These are phyloP conservation scores for Helminthosporium solani DNA, from an alignment of 2,329 filamentous ascomycete genomes.

Conservation along the genomic window DNA sequence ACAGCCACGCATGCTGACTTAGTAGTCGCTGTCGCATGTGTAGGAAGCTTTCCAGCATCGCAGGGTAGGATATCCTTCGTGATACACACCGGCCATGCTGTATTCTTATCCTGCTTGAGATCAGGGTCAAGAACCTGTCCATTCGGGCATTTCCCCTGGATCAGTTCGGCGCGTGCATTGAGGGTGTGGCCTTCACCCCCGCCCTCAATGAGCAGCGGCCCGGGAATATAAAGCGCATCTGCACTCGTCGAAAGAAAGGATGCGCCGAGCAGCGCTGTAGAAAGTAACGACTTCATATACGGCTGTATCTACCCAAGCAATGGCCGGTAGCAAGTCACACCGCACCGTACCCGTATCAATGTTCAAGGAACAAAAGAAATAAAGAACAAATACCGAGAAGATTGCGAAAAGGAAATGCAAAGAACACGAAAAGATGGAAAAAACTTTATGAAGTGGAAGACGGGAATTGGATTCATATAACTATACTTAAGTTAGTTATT, in stretches of 20 bases:
- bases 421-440: too few relatives aligned
- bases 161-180: not conserved
- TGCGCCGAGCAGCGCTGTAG: not conserved
- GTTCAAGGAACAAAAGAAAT: too few relatives aligned
- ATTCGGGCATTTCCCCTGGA: not conserved
- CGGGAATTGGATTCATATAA: too few relatives aligned
- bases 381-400: too few relatives aligned
- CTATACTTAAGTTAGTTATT: too few relatives aligned
- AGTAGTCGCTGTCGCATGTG: not conserved
- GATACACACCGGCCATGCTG: too few relatives aligned
- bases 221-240: not conserved
- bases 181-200: not conserved
- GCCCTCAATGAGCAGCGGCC: not conserved
- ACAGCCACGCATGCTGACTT: not conserved
- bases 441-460: too few relatives aligned
- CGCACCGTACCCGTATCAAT: too few relatives aligned
- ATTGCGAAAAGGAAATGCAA: too few relatives aligned
- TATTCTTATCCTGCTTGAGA: not conserved
- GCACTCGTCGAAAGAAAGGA: not conserved
- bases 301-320: not conserved
- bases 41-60: too few relatives aligned
- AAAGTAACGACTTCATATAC: not conserved
- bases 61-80: too few relatives aligned
- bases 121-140: not conserved
- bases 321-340: not conserved